A percentile compares a stretch with the other conserved stretches of the same genome.
Evolutionary conservation across 2,329 filamentous ascomycete genomes (phyloP).

Genomic region (Aspergillus japonicus): DNA sequence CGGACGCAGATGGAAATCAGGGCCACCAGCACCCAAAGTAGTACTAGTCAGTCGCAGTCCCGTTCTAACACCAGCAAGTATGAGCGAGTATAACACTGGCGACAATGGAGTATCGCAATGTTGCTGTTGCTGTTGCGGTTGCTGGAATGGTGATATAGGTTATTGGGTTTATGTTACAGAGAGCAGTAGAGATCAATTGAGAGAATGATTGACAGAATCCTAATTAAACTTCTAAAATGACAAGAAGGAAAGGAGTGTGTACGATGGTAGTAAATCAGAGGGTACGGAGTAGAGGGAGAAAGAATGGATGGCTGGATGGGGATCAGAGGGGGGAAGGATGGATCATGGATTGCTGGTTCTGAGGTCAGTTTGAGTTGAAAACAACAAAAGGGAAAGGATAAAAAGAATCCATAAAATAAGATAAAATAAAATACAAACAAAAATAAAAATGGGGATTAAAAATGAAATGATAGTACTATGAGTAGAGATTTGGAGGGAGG

Average conservation of each 20-base stretch:
- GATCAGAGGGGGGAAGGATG: too few species aligned
- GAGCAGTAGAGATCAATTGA: constrained; percentile 6
- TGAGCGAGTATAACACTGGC: not conserved
- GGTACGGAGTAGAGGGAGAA: constrained; percentile 4
- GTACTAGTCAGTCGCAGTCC: not conserved
- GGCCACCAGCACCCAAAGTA: constrained; percentile 1
- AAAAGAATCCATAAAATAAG: not conserved
- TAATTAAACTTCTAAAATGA: too few species aligned
- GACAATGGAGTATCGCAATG: not conserved
- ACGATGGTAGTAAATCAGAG: constrained; percentile 7
- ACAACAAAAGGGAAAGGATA: constrained; percentile 1
- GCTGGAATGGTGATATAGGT: too few species aligned
- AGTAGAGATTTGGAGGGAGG: not conserved
- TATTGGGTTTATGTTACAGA: not conserved
- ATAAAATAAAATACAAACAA: not conserved
- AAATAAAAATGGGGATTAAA: not conserved
- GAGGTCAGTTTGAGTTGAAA: not conserved
- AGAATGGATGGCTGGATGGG: not conserved
- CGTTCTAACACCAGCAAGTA: not conserved
- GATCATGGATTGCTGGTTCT: not conserved
- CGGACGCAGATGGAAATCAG: constrained; percentile 9
- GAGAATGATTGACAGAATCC: not conserved
- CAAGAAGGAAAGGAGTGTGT: not conserved
- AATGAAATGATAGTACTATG: not conserved
- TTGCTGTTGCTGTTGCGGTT: too few species aligned